Conservation (phyloP, 139 green algal species). For the Gonium pectorale region DNA sequence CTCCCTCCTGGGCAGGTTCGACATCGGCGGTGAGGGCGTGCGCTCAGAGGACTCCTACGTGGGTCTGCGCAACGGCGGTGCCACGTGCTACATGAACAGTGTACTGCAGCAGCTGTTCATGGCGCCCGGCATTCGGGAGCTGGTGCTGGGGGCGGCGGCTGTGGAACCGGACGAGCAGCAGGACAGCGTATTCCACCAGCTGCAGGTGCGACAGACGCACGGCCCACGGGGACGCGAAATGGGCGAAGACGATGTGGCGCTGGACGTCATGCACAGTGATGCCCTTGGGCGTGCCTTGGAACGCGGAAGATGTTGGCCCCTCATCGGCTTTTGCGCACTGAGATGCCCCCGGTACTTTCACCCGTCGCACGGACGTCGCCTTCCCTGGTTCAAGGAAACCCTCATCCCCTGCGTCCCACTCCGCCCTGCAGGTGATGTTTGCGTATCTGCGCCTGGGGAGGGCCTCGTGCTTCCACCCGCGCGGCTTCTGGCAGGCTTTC, state of each 20-base stretch:
- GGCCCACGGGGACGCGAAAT: too few species aligned
- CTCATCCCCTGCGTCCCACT: too few species aligned
- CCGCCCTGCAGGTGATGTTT: constrained; percentile 77
- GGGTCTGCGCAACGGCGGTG: constrained; percentile 85
- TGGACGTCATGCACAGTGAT: too few species aligned
- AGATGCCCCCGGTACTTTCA: too few species aligned
- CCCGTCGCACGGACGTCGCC: too few species aligned
- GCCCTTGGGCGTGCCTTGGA: too few species aligned
- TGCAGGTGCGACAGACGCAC: constrained; percentile 69
- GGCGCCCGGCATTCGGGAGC: constrained; percentile 82
- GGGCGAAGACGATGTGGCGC: too few species aligned
- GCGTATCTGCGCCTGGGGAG: constrained; percentile 70
- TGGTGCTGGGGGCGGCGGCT: constrained; percentile 72
- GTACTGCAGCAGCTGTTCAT: constrained; percentile 97
- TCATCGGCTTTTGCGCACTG: too few species aligned
- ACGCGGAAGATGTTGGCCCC: too few species aligned
- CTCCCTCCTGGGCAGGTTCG: constrained; percentile 24
- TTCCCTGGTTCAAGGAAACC: too few species aligned
- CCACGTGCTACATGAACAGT: constrained; percentile 97
- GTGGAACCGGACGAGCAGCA: constrained; percentile 50
- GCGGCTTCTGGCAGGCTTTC: constrained; percentile 85
- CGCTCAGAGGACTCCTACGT: constrained; percentile 50
- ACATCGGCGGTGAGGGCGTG: constrained; percentile 38
- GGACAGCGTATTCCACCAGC: constrained; percentile 81
- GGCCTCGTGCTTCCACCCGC: constrained; percentile 61